Base-by-base conservation (phyloP, 2,329 filamentous ascomycete genomes). In the Tolypocladium endophyticum region DNA sequence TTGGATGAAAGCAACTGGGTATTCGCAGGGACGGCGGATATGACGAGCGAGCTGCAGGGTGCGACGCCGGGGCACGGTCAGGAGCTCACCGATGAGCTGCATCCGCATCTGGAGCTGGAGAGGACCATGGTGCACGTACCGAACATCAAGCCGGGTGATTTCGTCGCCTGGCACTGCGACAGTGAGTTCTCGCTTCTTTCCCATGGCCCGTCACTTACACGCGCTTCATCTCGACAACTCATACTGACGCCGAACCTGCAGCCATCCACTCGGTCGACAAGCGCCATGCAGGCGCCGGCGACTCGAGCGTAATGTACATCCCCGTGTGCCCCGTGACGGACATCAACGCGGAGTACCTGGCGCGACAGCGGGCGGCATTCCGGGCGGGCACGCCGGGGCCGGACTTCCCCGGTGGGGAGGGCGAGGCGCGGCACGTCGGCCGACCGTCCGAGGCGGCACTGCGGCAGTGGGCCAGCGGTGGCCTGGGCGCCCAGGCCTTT, bases 291-390 rank as follows among this genome's bases (percentile, higher is more conserved):
- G 93, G 92, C 1, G 78, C 74, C 1, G 73, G 77, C 0, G 92
- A 97, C 71, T 91, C 89, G 0, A 92, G 87, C 65, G 92, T 96
- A 0, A 69, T 97, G 61, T 97, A 97, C 68, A 96, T 97, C 59
- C 92, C 92, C 0, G 87, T 90, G 0, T 94, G 89, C 59, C 92
- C 92, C 0, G 79, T 91, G 36, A 96, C 91, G 0, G 83, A 87
- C 58, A 75, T 79, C 45, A 96, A 94, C 66, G 86, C 88, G 0
- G 74, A 81, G 28, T 94, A 92, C 69, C 77, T 93, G 1, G 79
- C 74, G 1, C 80, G 83, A 20, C 91, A 96, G 74, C 81, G 88
- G 25, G 78, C 84, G n/a, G 82, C 84, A 0, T 94, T 94, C 65
- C 72, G 87, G 3, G 70, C 76, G 0, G 92, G 91, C 5, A 83